Base-by-base conservation (phyloP, 2,329 filamentous ascomycete genomes). In the Myriosclerotinia scirpicola region DNA sequence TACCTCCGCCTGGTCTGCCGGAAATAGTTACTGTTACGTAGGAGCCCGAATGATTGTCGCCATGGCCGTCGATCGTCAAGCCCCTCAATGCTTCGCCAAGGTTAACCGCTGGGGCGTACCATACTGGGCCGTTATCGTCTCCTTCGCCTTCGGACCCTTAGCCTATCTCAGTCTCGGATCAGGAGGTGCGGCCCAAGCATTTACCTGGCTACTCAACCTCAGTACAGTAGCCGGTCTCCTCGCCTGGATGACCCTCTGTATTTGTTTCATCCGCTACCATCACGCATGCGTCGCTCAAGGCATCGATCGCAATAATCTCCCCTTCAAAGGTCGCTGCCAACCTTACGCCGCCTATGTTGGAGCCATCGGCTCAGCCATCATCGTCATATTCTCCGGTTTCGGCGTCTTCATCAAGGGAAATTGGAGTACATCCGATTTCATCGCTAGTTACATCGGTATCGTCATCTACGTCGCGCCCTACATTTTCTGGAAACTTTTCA, bases 321-420 rank as follows among this genome's bases (percentile, higher is more conserved):
- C 87, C 0, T 90, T 85, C 73, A 77, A 77, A 52, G 84, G 81
- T 11, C 75, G 74, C 11, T 74, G 87, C 12, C 85, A 88, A 72
- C 86, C 86, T 0, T 87, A 82, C 69, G 84, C 82, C 5, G 81
- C 86, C 0, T 87, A 63, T 11, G 36, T 63, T 20, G 62, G 62
- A 20, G 53, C 53, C 3, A 64, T 64, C 30, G 50, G 62, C 0
- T 64, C 62, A 2, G 50, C 30, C 73, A 79, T 87, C 38, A 76
- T 90, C 48, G 88, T 92, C 67, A 78, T 93, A 3, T 80, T 92
- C 54, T 92, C 90, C 3, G 90, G 90, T 0, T 92, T 92, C 71
- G 73, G 79, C 2, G 84, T 86, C 2, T 89, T 89, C 68, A 86
- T 85, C 0, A 77, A 77, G 42, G 86, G 86, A 3, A 83, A 85